These are phyloP conservation scores for Alternaria incomplexa DNA, from an alignment of 2,329 filamentous ascomycete genomes.

Conservation along the genomic window DNA sequence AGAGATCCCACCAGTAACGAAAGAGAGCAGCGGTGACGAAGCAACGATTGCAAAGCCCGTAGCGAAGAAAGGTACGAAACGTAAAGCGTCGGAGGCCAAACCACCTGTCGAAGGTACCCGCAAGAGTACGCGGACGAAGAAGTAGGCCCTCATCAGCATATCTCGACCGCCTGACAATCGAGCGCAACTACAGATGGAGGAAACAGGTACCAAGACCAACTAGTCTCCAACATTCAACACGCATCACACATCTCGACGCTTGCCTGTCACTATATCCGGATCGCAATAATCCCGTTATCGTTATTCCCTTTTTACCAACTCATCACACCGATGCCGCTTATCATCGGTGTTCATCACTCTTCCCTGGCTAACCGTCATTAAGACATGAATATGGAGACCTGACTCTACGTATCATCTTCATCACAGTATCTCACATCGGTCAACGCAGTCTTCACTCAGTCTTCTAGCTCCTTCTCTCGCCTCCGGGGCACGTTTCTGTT, in stretches of 20 bases:
- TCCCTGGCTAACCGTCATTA: background rate
- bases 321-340: conserved; percentile 1
- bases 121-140: conserved; percentile 35
- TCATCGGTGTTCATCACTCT: background rate
- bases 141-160: conserved; percentile 1
- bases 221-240: background rate
- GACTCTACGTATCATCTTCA: background rate
- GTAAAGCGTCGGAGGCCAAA: conserved; percentile 25
- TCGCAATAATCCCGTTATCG: too few relatives aligned
- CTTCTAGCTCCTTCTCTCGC: background rate
- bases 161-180: background rate
- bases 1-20: background rate
- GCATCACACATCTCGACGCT: background rate
- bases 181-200: background rate
- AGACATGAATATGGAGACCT: background rate
- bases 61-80: conserved; percentile 29
- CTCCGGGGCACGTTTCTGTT: background rate
- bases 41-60: background rate
- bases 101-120: conserved; percentile 24
- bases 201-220: background rate
- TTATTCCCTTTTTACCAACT: background rate
- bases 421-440: background rate
- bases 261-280: background rate
- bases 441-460: background rate
- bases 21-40: background rate